Evolutionary conservation across 129 eudicot genomes (phyloP).

Genomic region (Flaveria trinervia): DNA sequence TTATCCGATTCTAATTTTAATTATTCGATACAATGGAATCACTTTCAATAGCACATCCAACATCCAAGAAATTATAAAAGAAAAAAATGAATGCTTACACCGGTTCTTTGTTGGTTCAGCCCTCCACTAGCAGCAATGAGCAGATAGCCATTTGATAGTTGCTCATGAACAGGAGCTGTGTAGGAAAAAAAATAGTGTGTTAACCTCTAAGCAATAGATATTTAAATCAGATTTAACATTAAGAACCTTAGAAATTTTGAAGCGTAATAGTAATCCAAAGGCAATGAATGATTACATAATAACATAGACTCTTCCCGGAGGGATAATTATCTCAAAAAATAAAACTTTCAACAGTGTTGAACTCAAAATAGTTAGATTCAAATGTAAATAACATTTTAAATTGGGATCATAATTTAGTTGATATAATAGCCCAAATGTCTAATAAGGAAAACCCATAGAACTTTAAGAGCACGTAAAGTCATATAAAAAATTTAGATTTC

Average conservation of each 20-base stretch:
- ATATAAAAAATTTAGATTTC: not conserved
- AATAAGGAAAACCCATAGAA: not conserved
- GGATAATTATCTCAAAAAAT: not conserved
- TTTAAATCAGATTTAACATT: not conserved
- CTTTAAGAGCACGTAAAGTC: not conserved
- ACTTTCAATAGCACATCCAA: slow-evolving; percentile 1
- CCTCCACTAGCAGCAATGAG: slow-evolving; percentile 97
- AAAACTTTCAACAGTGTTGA: not conserved
- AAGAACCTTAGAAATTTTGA: not conserved
- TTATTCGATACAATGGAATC: not conserved
- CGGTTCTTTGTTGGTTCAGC: slow-evolving; percentile 87
- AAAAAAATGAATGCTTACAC: slow-evolving; percentile 48
- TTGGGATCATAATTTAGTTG: slow-evolving; percentile 5
- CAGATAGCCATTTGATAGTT: slow-evolving; percentile 76
- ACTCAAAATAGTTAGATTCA: slow-evolving; percentile 20
- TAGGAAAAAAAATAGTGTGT: slow-evolving; percentile 11
- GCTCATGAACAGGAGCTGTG: slow-evolving; percentile 73
- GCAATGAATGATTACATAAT: not conserved
- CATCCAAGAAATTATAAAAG: not conserved
- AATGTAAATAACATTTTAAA: not conserved
- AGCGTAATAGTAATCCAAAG: slow-evolving; percentile 11
- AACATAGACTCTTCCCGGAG: slow-evolving; percentile 6
- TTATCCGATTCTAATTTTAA: not conserved
- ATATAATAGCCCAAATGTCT: not conserved
- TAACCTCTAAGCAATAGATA: not conserved